These are phyloP conservation scores for Elymus sibiricus DNA, from an alignment of 176 grass and related monocot genomes.

Conservation along the genomic window DNA sequence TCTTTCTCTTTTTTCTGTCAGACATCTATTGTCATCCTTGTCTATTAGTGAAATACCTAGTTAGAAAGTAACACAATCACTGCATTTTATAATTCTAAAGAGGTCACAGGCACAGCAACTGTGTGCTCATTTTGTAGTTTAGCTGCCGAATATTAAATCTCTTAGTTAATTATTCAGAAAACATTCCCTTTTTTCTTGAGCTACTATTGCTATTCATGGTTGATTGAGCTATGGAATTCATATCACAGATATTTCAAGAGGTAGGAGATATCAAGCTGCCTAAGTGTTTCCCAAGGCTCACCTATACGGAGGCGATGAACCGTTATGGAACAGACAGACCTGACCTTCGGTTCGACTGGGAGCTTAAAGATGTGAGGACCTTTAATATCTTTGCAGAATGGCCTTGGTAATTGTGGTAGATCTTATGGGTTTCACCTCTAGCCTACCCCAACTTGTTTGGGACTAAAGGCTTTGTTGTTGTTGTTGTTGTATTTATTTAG, in stretches of 20 bases:
- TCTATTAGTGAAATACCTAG: not conserved
- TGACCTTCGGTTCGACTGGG: conserved; percentile 86
- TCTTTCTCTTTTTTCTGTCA: not conserved
- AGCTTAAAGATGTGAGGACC: conserved; percentile 84
- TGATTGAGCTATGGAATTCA: conserved; percentile 25
- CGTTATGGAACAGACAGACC: conserved; percentile 93
- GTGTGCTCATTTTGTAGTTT: not conserved
- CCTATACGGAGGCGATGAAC: conserved; percentile 78
- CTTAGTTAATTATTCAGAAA: not conserved
- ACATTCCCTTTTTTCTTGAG: conserved; percentile 1
- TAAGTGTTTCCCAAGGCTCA: conserved; percentile 83
- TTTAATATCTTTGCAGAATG: conserved; percentile 28
- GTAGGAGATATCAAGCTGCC: conserved; percentile 73
- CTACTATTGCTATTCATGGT: conserved; percentile 9
- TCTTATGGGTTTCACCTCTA: no score
- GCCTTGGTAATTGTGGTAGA: conserved; percentile 20
- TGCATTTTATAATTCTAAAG: not conserved
- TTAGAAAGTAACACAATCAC: conserved; percentile 7
- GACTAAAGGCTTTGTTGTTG: no score
- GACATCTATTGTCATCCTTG: not conserved
- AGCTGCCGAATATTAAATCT: conserved; percentile 14
- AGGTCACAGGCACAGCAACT: not conserved
- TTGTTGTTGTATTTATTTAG: not conserved
- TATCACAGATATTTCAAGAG: conserved; percentile 83
- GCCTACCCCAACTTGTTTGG: no score